phyloP scores from a whole-genome alignment of 441 rosid species.

The Heliophila coronopifolia region DNA sequence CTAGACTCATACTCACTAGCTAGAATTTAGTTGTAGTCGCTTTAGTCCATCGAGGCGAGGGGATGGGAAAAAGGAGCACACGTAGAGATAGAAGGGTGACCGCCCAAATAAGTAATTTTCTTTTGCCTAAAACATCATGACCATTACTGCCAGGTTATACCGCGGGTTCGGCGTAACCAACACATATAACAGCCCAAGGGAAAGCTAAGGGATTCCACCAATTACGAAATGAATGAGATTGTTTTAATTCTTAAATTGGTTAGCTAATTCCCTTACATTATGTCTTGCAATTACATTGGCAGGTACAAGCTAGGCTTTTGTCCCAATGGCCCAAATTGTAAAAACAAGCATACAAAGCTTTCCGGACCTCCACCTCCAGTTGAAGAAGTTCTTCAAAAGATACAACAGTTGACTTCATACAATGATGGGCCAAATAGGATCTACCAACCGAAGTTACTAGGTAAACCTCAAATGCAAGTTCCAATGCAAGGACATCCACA shows the following conservation, averaged over 20 bases:
- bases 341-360: slow-evolving; percentile 85
- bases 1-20: no score
- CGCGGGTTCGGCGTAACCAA: no score
- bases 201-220: neutral
- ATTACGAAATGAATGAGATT: neutral
- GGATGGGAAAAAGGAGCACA: no score
- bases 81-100: no score
- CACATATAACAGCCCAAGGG: no score
- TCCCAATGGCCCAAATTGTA: slow-evolving; percentile 96
- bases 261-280: neutral
- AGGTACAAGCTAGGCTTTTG: slow-evolving; percentile 98
- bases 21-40: no score
- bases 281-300: slow-evolving; percentile 14
- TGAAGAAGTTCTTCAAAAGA: slow-evolving; percentile 92
- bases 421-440: slow-evolving; percentile 62
- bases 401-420: slow-evolving; percentile 74
- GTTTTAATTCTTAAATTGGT: slow-evolving; percentile 1
- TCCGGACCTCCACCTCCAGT: slow-evolving; percentile 96
- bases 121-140: no score
- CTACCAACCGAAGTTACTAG: slow-evolving; percentile 64
- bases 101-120: no score
- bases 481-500: slow-evolving; percentile 49
- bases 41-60: no score
- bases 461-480: slow-evolving; percentile 59
- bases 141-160: no score